Evolutionary conservation across 2,329 filamentous ascomycete species (phyloP), one percentile per base, ranked within the genome.

Genomic region (Metarhizium sp.): DNA sequence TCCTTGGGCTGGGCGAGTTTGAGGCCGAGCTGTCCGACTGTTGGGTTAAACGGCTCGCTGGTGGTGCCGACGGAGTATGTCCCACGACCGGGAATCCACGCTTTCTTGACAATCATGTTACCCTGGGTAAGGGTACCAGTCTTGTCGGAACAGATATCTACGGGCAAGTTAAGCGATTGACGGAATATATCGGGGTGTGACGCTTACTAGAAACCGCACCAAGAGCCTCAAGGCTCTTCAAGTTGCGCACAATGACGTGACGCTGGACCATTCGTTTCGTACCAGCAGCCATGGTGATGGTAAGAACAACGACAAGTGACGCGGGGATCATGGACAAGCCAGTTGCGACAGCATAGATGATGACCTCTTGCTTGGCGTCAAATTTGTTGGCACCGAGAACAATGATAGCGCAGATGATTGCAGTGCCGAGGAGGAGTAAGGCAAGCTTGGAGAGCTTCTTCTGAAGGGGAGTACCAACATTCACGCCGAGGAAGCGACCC

Each of bases 361-460:
- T 64, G 56, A 75, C 71, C 36, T 75, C 71, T 43, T 69, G 68
- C 38, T 64, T 61, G 42, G 69, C 63, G 49, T 66, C 58, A 65
- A 71, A 75, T 56, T 69, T 66, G 61, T 75, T 75, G 48, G 69
- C 74, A 0, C 66, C 73, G 55, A 76, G 67, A 18, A 76, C 74
- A 52, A 77, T 75, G 55, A 76, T 69, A 29, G 72, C 73, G 51
- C 74, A 73, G 52, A 76, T 57, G 40, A 76, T 63, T 48, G 73
- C 86, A 38, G 85, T 78, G 50, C 76, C 80, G 62, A 89, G 87
- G 2, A 89, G 78, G 2, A 85, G 68, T 30, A 87, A 78, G 6
- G 86, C 86, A 55, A 90, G 79, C 67, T 86, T 85, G 63, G 82
- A 85, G 50, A 89, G 72, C 66, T 85, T 87, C 61, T 79, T 80